These are phyloP conservation scores for Pleurotus pulmonarius DNA, from an alignment of 768 basidiomycete genomes.

Conservation along the genomic window DNA sequence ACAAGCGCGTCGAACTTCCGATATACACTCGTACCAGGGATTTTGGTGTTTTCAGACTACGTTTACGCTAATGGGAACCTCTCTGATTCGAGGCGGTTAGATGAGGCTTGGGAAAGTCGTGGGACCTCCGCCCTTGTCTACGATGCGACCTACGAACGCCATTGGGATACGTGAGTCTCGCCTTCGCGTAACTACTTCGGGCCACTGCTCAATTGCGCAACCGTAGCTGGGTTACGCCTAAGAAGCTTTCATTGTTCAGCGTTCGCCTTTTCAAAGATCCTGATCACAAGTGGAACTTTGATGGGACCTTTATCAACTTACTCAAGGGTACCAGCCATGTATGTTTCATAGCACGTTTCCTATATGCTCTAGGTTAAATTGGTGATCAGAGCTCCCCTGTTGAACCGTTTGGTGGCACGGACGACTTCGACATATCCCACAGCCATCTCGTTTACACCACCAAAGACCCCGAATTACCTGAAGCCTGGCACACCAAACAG, in stretches of 20 bases:
- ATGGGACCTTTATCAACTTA: conserved; percentile 50
- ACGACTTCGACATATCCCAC: conserved; percentile 74
- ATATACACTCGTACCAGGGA: conserved; percentile 48
- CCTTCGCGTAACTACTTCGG: neutral
- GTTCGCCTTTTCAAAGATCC: conserved; percentile 49
- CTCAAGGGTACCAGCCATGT: conserved; percentile 71
- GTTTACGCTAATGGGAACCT: conserved; percentile 78
- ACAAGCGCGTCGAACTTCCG: conserved; percentile 69
- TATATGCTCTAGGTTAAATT: conserved; percentile 1
- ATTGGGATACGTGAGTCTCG: conserved; percentile 50
- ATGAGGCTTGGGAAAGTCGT: conserved; percentile 67
- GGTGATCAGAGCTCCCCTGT: conserved; percentile 60
- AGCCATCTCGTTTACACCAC: conserved; percentile 77
- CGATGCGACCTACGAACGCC: conserved; percentile 65
- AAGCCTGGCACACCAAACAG: conserved; percentile 87
- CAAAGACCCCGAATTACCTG: conserved; percentile 74
- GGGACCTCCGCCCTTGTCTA: conserved; percentile 73
- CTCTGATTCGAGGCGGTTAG: conserved; percentile 61
- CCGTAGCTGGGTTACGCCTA: conserved; percentile 62
- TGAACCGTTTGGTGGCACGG: conserved; percentile 82
- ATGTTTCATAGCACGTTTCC: conserved; percentile 17
- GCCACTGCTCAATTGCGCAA: no score
- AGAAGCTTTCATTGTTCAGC: conserved; percentile 69
- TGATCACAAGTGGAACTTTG: conserved; percentile 52
- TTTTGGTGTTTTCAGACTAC: conserved; percentile 81